Evolutionary conservation across 1,284 basidiomycete genomes (phyloP).

Genomic region (Trichosporon sp.): DNA sequence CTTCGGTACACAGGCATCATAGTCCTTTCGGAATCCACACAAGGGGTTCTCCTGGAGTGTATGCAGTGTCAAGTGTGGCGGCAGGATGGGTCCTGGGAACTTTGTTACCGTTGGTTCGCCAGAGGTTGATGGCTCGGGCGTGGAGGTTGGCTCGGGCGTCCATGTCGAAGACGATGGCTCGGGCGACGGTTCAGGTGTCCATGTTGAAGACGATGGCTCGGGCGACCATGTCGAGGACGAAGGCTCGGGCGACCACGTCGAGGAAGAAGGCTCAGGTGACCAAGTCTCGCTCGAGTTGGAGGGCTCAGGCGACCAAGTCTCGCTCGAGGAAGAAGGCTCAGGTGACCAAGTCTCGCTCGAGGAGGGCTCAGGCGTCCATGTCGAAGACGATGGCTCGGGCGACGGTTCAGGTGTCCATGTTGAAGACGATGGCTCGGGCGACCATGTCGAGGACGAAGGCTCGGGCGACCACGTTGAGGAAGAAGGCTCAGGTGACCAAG

Average conservation of each 20-base stretch:
- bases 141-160: not conserved
- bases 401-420: too few species aligned
- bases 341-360: not conserved
- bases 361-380: not conserved
- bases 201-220: too few species aligned
- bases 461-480: not conserved
- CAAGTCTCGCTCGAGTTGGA: too few species aligned
- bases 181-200: too few species aligned
- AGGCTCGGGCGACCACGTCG: too few species aligned
- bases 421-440: not conserved
- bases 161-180: too few species aligned
- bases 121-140: too few species aligned
- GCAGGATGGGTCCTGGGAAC: not conserved
- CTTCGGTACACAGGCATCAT: slow-evolving; percentile 1
- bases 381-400: not conserved
- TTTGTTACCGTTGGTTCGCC: not conserved
- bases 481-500: not conserved
- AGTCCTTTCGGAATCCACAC: not conserved
- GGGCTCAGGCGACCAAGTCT: too few species aligned
- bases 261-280: not conserved
- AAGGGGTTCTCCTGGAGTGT: not conserved
- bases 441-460: too few species aligned
- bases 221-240: too few species aligned
- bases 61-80: not conserved
- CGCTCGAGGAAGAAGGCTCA: too few species aligned